Conservation (phyloP, 225 moss, liverwort and hornwort species). For the Ulota crispa region DNA sequence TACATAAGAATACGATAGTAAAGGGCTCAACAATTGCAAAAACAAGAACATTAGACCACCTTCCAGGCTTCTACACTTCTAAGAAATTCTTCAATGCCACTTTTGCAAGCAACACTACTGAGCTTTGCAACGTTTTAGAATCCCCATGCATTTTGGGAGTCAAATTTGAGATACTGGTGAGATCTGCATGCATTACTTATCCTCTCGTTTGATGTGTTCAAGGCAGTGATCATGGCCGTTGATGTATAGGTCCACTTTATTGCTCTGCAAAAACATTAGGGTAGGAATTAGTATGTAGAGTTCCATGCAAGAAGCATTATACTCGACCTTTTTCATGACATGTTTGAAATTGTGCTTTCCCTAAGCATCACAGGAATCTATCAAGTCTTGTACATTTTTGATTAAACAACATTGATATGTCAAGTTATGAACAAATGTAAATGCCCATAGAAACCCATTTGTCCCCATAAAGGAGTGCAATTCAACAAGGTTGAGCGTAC, state of each 20-base stretch:
- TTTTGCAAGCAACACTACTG: neutral
- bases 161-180: neutral
- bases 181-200: slow-evolving; percentile 32
- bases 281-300: slow-evolving; percentile 3
- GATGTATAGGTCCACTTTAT: slow-evolving; percentile 62
- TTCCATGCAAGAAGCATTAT: neutral
- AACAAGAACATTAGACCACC: neutral
- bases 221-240: slow-evolving; percentile 76
- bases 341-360: neutral
- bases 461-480: neutral
- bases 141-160: neutral
- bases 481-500: neutral
- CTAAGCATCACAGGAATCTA: too few relatives aligned
- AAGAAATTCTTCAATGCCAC: neutral
- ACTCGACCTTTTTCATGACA: neutral
- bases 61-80: neutral
- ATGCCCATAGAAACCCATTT: neutral
- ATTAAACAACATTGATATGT: neutral
- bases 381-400: neutral
- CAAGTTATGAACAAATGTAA: neutral
- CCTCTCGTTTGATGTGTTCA: slow-evolving; percentile 53
- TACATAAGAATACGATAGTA: neutral
- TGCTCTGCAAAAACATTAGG: slow-evolving; percentile 36
- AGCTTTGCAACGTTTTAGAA: neutral
- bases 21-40: neutral